A percentile compares a stretch with the other conserved stretches of the same genome.
Conservation (phyloP, 2,329 filamentous ascomycete species). For the Colletotrichum sublineola region DNA sequence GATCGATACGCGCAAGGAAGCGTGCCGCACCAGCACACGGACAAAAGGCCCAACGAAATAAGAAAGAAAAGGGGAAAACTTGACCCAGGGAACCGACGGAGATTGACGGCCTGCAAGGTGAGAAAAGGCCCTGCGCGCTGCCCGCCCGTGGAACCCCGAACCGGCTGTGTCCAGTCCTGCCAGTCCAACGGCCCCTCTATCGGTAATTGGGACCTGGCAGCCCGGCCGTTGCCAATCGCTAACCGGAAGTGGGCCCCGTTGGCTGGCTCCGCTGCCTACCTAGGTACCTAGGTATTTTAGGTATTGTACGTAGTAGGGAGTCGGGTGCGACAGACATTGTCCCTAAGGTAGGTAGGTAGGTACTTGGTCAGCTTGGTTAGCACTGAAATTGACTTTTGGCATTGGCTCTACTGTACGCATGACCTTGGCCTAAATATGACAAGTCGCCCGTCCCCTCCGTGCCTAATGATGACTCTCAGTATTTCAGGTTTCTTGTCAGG, state of each 20-base stretch:
- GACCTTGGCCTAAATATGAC: not conserved
- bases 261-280: not conserved
- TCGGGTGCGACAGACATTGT: too few species aligned
- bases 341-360: too few species aligned
- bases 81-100: slow-evolving; percentile 30
- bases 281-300: not conserved
- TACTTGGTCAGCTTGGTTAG: too few species aligned
- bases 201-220: slow-evolving; percentile 39
- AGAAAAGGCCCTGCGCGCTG: slow-evolving; percentile 14
- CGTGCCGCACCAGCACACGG: slow-evolving; percentile 17
- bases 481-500: not conserved
- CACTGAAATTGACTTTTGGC: too few species aligned
- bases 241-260: not conserved
- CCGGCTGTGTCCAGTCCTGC: not conserved
- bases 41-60: slow-evolving; percentile 27
- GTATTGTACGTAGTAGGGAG: too few species aligned
- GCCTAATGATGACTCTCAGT: not conserved
- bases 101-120: slow-evolving; percentile 33
- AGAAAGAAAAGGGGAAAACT: slow-evolving; percentile 21
- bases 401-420: too few species aligned
- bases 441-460: not conserved
- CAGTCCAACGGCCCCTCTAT: slow-evolving; percentile 5
- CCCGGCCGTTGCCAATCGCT: slow-evolving; percentile 39
- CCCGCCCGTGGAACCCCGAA: not conserved
- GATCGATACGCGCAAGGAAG: not conserved